These are phyloP conservation scores for Ophiostoma fasciatum DNA, from an alignment of 2,329 filamentous ascomycete species.

Conservation along the genomic window DNA sequence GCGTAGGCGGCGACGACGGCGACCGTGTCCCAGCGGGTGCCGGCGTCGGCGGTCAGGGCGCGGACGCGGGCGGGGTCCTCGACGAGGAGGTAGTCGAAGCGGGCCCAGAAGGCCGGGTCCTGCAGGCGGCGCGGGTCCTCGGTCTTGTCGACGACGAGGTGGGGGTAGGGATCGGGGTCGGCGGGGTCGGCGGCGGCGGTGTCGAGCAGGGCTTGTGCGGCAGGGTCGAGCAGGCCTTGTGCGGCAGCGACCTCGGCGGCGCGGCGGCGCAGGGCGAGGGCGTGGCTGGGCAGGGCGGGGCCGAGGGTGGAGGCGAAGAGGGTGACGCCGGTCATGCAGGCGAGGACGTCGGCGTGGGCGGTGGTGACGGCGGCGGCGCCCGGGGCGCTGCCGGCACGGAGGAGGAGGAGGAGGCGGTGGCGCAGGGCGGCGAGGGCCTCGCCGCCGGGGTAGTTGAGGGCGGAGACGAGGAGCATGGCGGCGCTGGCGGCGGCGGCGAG, in stretches of 20 bases:
- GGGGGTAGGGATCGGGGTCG: constrained; percentile 1
- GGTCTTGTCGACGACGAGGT: constrained; percentile 43
- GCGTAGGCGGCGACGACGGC: constrained; percentile 42
- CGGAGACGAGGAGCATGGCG: constrained; percentile 61
- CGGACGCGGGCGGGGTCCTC: too few species aligned
- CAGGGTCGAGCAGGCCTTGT: constrained; percentile 6
- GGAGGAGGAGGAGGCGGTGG: constrained; percentile 11
- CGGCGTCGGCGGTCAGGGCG: too few species aligned
- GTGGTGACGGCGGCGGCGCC: constrained; percentile 19
- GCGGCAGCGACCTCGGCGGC: not conserved
- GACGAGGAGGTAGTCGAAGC: constrained; percentile 46
- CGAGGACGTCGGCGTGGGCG: constrained; percentile 50
- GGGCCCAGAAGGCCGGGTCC: constrained; percentile 42
- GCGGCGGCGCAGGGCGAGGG: not conserved
- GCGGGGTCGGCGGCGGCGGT: constrained; percentile 2
- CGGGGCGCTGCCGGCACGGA: too few species aligned
- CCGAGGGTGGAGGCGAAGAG: constrained; percentile 39
- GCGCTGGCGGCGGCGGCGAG: constrained; percentile 45
- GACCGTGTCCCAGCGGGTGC: constrained; percentile 36
- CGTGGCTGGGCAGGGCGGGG: constrained; percentile 6
- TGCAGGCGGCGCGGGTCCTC: constrained; percentile 33
- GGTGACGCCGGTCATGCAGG: constrained; percentile 58
- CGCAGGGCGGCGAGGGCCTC: constrained; percentile 51
- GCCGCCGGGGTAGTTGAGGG: constrained; percentile 87
- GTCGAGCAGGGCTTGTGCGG: constrained; percentile 17